phyloP scores from a whole-genome alignment of 2,329 filamentous ascomycete species.

The Fusarium nematophilum region DNA sequence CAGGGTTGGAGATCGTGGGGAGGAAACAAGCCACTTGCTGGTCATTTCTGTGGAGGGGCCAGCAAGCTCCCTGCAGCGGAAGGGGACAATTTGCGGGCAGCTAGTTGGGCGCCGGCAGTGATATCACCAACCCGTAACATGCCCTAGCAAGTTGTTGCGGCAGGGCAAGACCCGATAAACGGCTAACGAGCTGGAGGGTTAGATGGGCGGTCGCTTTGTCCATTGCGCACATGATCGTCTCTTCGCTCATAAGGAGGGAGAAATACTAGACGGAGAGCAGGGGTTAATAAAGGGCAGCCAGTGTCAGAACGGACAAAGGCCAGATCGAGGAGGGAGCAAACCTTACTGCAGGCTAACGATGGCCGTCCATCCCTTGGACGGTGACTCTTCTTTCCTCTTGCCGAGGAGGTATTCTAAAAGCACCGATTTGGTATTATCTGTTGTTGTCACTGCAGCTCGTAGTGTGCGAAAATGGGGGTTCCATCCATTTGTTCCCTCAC shows the following conservation, averaged over 20 bases:
- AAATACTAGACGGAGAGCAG: neutral
- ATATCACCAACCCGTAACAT: constrained; percentile 9
- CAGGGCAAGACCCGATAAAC: neutral
- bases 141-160: constrained; percentile 9
- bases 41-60: constrained; percentile 10
- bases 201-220: constrained; percentile 5
- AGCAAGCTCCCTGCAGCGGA: constrained; percentile 4
- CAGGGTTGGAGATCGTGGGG: constrained; percentile 37
- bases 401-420: too few relatives aligned
- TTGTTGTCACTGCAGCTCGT: too few relatives aligned
- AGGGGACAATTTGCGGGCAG: neutral
- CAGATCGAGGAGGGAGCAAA: neutral
- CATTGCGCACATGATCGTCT: constrained; percentile 11
- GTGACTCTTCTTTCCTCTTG: neutral
- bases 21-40: constrained; percentile 36
- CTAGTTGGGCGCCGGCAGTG: neutral
- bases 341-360: neutral
- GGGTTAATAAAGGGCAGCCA: neutral
- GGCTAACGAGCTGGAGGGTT: constrained; percentile 1
- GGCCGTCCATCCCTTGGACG: neutral
- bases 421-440: too few relatives aligned
- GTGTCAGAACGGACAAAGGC: constrained; percentile 5
- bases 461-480: too few relatives aligned
- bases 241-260: neutral
- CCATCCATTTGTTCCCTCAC: too few relatives aligned